Conservation (phyloP, 2,329 filamentous ascomycete species). For the Incumbomyces delicatus region DNA sequence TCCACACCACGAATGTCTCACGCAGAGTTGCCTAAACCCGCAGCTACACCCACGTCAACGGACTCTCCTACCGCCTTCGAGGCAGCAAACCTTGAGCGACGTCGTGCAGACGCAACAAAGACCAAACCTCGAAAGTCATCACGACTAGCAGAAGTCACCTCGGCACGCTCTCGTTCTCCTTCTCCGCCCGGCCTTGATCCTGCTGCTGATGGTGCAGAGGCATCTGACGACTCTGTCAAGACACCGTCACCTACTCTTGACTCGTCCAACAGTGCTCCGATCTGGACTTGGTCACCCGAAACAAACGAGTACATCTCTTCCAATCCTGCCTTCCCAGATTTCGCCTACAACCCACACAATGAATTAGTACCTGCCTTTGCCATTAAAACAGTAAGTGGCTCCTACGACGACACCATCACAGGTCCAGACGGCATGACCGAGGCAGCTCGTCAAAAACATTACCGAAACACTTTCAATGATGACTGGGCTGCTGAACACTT, state of each 20-base stretch:
- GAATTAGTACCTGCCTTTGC: constrained; percentile 4
- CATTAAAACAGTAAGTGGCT: neutral
- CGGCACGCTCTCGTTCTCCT: constrained; percentile 5
- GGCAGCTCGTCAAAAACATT: neutral
- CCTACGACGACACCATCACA: constrained; percentile 1
- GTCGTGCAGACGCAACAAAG: constrained; percentile 5
- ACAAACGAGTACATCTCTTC: constrained; percentile 7
- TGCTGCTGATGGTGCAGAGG: neutral
- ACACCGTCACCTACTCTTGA: constrained; percentile 1
- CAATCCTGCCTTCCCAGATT: neutral
- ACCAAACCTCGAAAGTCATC: constrained; percentile 5
- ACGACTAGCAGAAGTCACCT: constrained; percentile 4
- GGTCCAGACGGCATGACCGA: constrained; percentile 7
- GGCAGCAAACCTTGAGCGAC: constrained; percentile 4
- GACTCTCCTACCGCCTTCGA: neutral
- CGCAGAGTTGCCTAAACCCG: constrained; percentile 5
- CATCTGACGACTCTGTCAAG: constrained; percentile 1
- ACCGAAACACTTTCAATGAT: neutral
- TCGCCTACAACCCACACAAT: neutral
- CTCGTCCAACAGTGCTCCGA: neutral
- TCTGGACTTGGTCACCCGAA: constrained; percentile 2
- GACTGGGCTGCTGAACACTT: constrained; percentile 3
- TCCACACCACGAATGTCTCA: constrained; percentile 8
- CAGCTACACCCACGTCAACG: neutral
- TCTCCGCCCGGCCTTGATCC: constrained; percentile 3